Evolutionary conservation across 495 filamentous ascomycete species (phyloP).

Genomic region (Aspergillus bertholletiae): DNA sequence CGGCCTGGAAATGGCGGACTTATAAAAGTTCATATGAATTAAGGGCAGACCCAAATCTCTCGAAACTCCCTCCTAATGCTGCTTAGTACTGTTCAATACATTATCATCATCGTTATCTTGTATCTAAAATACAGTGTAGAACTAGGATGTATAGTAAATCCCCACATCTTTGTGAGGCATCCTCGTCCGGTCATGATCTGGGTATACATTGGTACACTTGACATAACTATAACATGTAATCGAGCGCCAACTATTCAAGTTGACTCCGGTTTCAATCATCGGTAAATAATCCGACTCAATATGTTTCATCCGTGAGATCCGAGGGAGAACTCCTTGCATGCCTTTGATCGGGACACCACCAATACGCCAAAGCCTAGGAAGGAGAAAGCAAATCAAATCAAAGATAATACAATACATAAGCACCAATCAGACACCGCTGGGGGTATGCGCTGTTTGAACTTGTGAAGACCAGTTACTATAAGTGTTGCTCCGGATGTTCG

Average conservation of each 20-base stretch:
- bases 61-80: background rate
- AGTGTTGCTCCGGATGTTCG: conserved; percentile 18
- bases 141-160: background rate
- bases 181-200: background rate
- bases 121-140: background rate
- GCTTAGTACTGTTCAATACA: background rate
- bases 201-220: background rate
- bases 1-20: conserved; percentile 36
- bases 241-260: background rate
- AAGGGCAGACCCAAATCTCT: conserved; percentile 10
- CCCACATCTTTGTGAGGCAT: background rate
- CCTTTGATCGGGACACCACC: background rate
- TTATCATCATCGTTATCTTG: background rate
- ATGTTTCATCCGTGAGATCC: background rate
- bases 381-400: background rate
- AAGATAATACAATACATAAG: background rate
- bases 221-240: background rate
- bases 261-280: background rate
- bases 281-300: background rate
- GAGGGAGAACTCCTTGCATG: background rate
- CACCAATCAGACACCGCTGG: background rate
- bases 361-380: background rate
- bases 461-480: conserved; percentile 18
- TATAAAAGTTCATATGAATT: conserved; percentile 23
- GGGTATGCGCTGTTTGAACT: conserved; percentile 3